Conservation (phyloP, 2,329 filamentous ascomycete genomes). For the Clarireedia sp. region DNA sequence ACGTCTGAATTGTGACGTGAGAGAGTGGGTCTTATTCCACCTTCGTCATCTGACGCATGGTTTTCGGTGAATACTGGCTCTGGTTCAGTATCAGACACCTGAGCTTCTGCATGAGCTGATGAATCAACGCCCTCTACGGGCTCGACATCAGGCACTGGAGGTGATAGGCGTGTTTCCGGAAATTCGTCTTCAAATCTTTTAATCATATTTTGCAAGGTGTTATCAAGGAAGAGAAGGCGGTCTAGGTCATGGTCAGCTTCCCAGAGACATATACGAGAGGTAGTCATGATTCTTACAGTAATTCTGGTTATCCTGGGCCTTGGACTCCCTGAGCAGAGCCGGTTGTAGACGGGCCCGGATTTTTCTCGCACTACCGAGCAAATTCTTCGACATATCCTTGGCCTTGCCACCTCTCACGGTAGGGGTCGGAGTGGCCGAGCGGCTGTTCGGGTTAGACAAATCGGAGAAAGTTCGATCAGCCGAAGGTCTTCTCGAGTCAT, state of each 20-base stretch:
- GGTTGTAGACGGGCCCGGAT: slow-evolving; percentile 78
- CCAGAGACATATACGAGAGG: neutral
- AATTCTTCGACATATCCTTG: slow-evolving; percentile 87
- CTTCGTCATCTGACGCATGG: slow-evolving; percentile 33
- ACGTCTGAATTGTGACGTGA: slow-evolving; percentile 58
- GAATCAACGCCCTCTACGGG: slow-evolving; percentile 5
- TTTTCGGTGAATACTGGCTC: slow-evolving; percentile 22
- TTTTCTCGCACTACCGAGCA: slow-evolving; percentile 80
- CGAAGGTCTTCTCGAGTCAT: slow-evolving; percentile 45
- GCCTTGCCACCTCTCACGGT: slow-evolving; percentile 52
- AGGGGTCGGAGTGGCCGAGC: slow-evolving; percentile 38
- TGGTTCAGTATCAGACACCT: slow-evolving; percentile 20
- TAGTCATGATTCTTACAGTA: slow-evolving; percentile 53
- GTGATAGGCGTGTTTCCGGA: slow-evolving; percentile 63
- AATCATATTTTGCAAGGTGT: slow-evolving; percentile 85
- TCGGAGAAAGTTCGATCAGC: slow-evolving; percentile 21
- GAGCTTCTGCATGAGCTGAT: slow-evolving; percentile 9
- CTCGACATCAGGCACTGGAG: slow-evolving; percentile 14
- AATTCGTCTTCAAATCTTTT: slow-evolving; percentile 94
- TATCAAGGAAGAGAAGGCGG: slow-evolving; percentile 76
- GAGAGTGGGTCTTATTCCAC: slow-evolving; percentile 33
- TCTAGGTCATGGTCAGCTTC: slow-evolving; percentile 35
- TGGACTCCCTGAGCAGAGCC: slow-evolving; percentile 68
- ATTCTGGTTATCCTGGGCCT: slow-evolving; percentile 62
- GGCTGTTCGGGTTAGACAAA: slow-evolving; percentile 31